A percentile compares a stretch with the other conserved stretches of the same genome.
Conservation (phyloP, 768 basidiomycete genomes). For the Mycena kentingensis region DNA sequence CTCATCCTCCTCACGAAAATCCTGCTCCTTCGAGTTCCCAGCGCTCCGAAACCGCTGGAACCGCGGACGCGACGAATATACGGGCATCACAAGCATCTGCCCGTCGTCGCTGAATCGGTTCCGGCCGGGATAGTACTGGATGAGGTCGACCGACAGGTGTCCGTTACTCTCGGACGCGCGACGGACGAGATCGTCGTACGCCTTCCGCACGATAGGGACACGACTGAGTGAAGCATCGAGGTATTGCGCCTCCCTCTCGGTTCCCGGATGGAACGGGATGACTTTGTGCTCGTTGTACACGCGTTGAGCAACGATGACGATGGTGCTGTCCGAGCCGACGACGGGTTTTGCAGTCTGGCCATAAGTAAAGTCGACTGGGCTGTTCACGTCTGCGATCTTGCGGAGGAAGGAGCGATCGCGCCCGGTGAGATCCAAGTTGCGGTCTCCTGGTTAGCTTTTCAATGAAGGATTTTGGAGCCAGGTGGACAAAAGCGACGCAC, state of each 20-base stretch:
- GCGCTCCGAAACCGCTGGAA: too few relatives aligned
- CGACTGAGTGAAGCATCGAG: neutral
- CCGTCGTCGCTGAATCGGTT: neutral
- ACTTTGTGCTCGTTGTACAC: neutral
- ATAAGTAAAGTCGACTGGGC: neutral
- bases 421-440: neutral
- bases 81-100: too few relatives aligned
- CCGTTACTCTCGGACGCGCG: too few relatives aligned
- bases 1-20: too few relatives aligned
- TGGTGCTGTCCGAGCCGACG: neutral
- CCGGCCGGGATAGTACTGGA: neutral
- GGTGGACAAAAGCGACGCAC: neutral
- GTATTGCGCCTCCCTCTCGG: neutral
- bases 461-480: neutral
- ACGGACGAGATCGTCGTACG: neutral
- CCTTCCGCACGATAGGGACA: neutral
- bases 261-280: neutral
- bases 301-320: neutral
- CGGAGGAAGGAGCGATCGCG: neutral
- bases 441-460: neutral
- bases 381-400: neutral
- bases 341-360: neutral
- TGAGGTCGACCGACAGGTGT: neutral
- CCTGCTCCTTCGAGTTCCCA: too few relatives aligned
- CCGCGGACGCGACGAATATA: too few relatives aligned